phyloP scores from a whole-genome alignment of 345 rosid genomes.

The Fremontodendron californicum region DNA sequence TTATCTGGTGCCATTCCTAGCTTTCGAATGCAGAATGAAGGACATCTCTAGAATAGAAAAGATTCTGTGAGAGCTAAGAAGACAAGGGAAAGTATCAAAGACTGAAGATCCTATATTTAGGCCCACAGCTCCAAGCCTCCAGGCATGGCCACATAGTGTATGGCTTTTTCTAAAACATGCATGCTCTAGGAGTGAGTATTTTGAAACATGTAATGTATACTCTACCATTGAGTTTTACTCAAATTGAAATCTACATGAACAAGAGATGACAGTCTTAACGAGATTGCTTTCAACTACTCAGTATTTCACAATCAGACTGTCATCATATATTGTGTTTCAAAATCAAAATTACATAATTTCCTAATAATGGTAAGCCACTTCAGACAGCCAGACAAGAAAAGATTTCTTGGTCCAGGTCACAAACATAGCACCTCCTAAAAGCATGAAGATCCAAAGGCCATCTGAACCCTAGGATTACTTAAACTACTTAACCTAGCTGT shows the following conservation, averaged over 20 bases:
- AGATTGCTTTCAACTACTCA: neutral
- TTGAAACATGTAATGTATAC: neutral
- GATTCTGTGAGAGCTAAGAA: slow-evolving; percentile 13
- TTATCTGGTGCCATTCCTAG: slow-evolving; percentile 39
- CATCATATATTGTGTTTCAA: neutral
- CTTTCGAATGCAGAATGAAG: slow-evolving; percentile 43
- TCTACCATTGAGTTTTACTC: neutral
- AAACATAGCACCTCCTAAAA: neutral
- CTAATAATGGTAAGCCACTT: neutral
- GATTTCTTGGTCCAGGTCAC: neutral
- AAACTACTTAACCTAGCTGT: neutral
- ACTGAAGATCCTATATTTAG: neutral
- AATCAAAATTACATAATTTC: neutral
- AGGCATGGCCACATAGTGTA: neutral
- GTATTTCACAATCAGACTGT: neutral
- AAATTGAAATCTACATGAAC: neutral
- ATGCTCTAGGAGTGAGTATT: neutral
- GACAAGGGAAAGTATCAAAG: neutral
- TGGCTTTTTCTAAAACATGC: neutral
- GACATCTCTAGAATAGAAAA: slow-evolving; percentile 45
- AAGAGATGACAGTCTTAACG: neutral
- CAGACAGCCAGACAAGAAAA: neutral
- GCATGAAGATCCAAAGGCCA: slow-evolving; percentile 1
- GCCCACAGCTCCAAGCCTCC: neutral
- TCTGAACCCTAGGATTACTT: neutral